Evolutionary conservation across 2,329 filamentous ascomycete genomes (phyloP).

Genomic region (Monilinia fructigena): DNA sequence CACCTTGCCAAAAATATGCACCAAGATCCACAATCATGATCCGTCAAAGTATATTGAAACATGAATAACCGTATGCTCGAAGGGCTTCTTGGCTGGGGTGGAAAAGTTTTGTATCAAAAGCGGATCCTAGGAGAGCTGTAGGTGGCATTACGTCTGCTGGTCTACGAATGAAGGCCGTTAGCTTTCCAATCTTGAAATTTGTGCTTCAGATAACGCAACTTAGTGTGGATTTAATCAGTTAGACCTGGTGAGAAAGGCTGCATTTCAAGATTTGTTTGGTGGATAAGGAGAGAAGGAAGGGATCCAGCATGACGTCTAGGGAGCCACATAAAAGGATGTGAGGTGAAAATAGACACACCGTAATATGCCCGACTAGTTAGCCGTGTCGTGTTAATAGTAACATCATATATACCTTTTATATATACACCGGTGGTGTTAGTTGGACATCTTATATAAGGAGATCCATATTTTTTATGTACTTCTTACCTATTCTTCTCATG

Average conservation of each 20-base stretch:
- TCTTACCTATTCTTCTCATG: slow-evolving; percentile 5
- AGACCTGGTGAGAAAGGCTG: slow-evolving; percentile 1
- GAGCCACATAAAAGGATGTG: slow-evolving; percentile 13
- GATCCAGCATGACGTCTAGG: slow-evolving; percentile 24
- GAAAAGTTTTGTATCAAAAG: slow-evolving; percentile 35
- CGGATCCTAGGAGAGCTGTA: slow-evolving; percentile 26
- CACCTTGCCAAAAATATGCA: slow-evolving; percentile 6
- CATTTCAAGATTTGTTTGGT: slow-evolving; percentile 21
- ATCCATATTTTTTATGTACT: slow-evolving; percentile 4
- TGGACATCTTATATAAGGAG: not conserved
- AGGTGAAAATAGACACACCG: slow-evolving; percentile 16
- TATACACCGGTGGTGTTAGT: not conserved
- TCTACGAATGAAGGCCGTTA: slow-evolving; percentile 2
- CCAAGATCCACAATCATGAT: slow-evolving; percentile 13
- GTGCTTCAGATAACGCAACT: slow-evolving; percentile 29
- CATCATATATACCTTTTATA: not conserved
- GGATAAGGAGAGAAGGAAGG: slow-evolving; percentile 11
- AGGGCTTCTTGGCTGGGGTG: slow-evolving; percentile 27
- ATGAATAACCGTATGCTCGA: slow-evolving; percentile 26
- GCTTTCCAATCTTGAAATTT: slow-evolving; percentile 14
- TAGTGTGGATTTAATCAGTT: slow-evolving; percentile 24
- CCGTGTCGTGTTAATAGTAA: not conserved
- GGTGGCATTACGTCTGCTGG: not conserved
- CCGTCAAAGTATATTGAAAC: slow-evolving; percentile 28
- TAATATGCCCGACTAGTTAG: slow-evolving; percentile 6